Percentiles rank a stretch among this genome's conserved stretches.
Conservation (phyloP, 2,329 filamentous ascomycete species). For the Verticillium longisporum region DNA sequence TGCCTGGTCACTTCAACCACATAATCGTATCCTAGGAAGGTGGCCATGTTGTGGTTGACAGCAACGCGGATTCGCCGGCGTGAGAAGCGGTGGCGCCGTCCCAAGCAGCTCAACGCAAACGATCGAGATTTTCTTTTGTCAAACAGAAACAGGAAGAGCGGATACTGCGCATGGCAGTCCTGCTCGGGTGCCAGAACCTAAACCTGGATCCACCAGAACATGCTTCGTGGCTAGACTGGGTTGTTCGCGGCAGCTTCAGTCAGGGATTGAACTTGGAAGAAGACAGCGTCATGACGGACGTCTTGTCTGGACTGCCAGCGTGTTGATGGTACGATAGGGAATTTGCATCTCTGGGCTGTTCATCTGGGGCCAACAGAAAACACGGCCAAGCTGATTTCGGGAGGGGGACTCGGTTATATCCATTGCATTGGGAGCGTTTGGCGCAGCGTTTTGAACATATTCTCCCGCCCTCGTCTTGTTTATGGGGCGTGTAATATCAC, state of each 20-base stretch:
- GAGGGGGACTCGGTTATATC: background rate
- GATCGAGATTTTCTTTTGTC: background rate
- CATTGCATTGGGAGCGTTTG: background rate
- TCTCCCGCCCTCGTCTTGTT: background rate
- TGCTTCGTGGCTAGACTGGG: background rate
- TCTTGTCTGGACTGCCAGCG: background rate
- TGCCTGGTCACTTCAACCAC: conserved; percentile 76
- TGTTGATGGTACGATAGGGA: background rate
- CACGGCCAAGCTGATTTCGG: background rate
- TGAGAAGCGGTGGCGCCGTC: background rate
- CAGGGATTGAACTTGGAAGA: background rate
- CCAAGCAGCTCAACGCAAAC: background rate
- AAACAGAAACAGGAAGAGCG: background rate
- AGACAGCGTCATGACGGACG: background rate
- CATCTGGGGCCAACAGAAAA: background rate
- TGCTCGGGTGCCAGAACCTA: background rate
- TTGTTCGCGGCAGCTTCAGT: background rate
- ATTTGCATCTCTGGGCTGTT: background rate
- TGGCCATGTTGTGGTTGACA: background rate
- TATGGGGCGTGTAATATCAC: background rate
- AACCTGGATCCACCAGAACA: background rate
- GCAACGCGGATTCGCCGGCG: background rate
- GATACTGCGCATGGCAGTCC: background rate
- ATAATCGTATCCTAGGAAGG: conserved; percentile 57
- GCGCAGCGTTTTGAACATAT: background rate